phyloP scores from a whole-genome alignment of 192 early-diverging fungal species.

The Backusella macrospora region DNA sequence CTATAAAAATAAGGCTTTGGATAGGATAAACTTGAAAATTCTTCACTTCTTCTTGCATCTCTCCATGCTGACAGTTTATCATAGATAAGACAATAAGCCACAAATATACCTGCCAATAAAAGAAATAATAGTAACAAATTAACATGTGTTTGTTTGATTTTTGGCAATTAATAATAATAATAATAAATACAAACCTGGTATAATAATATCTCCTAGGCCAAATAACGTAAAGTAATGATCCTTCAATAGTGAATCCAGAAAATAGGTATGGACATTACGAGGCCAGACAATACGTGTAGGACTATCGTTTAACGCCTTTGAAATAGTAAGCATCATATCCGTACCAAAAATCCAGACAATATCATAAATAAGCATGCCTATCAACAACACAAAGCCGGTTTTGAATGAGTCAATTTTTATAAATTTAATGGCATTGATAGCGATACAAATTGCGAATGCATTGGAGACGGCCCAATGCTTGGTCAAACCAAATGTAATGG shows the following conservation, averaged over 20 bases:
- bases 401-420: slow-evolving; percentile 92
- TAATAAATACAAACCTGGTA: slow-evolving; percentile 68
- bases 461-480: slow-evolving; percentile 95
- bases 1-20: slow-evolving; percentile 9
- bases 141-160: background rate
- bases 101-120: background rate
- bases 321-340: slow-evolving; percentile 96
- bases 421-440: slow-evolving; percentile 80
- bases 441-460: slow-evolving; percentile 82
- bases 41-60: background rate
- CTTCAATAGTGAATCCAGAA: slow-evolving; percentile 44
- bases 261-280: slow-evolving; percentile 58
- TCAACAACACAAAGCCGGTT: slow-evolving; percentile 91
- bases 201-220: slow-evolving; percentile 94
- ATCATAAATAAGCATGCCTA: slow-evolving; percentile 92
- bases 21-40: background rate
- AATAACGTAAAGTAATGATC: slow-evolving; percentile 82
- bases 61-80: slow-evolving; percentile 13
- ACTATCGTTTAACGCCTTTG: slow-evolving; percentile 85
- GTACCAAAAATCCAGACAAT: slow-evolving; percentile 99
- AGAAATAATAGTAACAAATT: background rate
- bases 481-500: slow-evolving; percentile 71
- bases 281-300: slow-evolving; percentile 95
- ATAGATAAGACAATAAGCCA: slow-evolving; percentile 12
- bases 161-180: background rate